Evolutionary conservation across 148 eudicot species (phyloP).

Genomic region (Polygonum maritimum): DNA sequence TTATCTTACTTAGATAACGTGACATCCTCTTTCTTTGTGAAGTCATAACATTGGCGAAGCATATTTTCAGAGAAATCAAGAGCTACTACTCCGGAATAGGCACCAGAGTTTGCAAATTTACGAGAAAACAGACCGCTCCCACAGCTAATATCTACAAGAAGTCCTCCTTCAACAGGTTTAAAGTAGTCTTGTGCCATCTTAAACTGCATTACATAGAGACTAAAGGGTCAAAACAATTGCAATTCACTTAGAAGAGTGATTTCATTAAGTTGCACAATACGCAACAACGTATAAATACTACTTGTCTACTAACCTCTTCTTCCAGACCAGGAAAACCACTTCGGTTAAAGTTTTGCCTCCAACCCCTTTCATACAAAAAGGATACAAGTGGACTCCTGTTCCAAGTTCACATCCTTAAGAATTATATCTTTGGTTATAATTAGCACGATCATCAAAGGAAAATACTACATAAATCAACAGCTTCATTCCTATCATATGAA

Average conservation of each 20-base stretch:
- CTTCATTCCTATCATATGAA: neutral
- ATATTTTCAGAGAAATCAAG: conserved; percentile 96
- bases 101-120: conserved; percentile 71
- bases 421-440: neutral
- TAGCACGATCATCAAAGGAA: neutral
- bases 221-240: neutral
- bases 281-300: neutral
- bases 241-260: neutral
- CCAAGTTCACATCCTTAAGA: conserved; percentile 1
- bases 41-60: conserved; percentile 91
- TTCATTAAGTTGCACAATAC: neutral
- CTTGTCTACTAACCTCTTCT: conserved; percentile 88
- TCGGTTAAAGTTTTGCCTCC: conserved; percentile 88
- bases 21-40: conserved; percentile 61
- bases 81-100: conserved; percentile 73
- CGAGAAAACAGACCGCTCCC: conserved; percentile 96
- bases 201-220: conserved; percentile 41
- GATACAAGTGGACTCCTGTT: conserved; percentile 92
- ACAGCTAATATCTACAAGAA: conserved; percentile 87
- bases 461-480: neutral
- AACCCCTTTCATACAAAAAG: conserved; percentile 90
- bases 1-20: conserved; percentile 43
- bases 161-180: conserved; percentile 77
- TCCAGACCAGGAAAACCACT: conserved; percentile 95
- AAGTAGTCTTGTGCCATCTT: conserved; percentile 95